Evolutionary conservation across 1,139 yeast genomes (phyloP).

Genomic region (Sugiyamaella castrensis): DNA sequence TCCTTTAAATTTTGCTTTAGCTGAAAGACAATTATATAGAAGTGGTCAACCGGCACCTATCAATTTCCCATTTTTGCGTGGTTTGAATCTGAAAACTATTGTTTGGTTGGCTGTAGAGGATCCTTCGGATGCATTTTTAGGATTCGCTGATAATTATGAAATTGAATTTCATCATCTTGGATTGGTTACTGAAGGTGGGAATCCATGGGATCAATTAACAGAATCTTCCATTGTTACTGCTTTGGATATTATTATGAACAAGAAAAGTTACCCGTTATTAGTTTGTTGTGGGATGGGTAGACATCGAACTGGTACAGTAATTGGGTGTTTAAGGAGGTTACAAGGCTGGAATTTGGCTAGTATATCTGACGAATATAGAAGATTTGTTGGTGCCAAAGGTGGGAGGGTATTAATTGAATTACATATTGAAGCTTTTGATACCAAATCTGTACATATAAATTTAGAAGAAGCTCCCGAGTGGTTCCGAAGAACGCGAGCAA

Average conservation of each 20-base stretch:
- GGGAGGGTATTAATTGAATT: conserved; percentile 89
- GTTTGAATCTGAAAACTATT: conserved; percentile 71
- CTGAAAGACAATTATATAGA: conserved; percentile 78
- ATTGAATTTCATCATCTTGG: conserved; percentile 61
- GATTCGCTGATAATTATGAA: conserved; percentile 69
- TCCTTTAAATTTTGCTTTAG: conserved; percentile 93
- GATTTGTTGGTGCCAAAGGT: conserved; percentile 91
- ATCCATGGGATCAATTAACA: conserved; percentile 96
- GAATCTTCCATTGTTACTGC: conserved; percentile 80
- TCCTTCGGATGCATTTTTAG: conserved; percentile 82
- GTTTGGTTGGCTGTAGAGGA: conserved; percentile 96
- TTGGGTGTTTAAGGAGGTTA: conserved; percentile 84
- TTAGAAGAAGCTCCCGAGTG: conserved; percentile 51
- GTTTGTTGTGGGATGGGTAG: conserved; percentile 98
- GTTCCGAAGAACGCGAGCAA: conserved; percentile 29
- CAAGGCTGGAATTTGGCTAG: conserved; percentile 97
- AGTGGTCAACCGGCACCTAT: conserved; percentile 97
- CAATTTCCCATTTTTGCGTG: conserved; percentile 78
- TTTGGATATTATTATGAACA: conserved; percentile 66
- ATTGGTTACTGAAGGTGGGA: conserved; percentile 62
- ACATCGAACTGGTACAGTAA: conserved; percentile 92
- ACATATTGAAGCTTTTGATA: conserved; percentile 80
- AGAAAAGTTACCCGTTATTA: conserved; percentile 73
- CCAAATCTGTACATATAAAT: conserved; percentile 51
- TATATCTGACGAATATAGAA: conserved; percentile 87